Evolutionary conservation across 2,329 filamentous ascomycete species (phyloP), one percentile per base, ranked within the genome.

Genomic region (Aspergillus cejpii): DNA sequence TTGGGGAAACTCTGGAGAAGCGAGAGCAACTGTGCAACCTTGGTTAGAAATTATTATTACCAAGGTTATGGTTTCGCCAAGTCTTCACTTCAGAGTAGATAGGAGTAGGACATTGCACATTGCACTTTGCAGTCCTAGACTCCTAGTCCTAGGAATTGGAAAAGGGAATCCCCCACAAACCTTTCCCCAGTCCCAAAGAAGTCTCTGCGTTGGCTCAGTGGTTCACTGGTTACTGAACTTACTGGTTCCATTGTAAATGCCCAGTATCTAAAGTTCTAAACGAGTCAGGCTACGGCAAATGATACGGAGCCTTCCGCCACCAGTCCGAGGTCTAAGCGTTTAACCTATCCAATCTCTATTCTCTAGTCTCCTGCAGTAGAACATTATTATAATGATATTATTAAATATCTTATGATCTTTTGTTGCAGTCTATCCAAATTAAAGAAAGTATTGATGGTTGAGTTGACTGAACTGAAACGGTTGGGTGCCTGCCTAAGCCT

Each of bases 241-340:
- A n/a, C n/a, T 23, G 10, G 36, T 41, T 45, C 8, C 17, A 41
- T 23, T 45, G 20, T 15, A 29, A 21, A 34, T 27, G n/a, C n/a
- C 38, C 21, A 40, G 29, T 44, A 33, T 26, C 37, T n/a, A n/a
- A n/a, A n/a, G n/a, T n/a, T n/a, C n/a, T n/a, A n/a, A 24, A 24
- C 4, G 23, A 24, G 23, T 24, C 23, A 24, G 23, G 45, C 41
- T 43, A 21, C 47, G 45, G 37, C 17, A 42, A 39, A 38, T 33
- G 36, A 43, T 41, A 44, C 52, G 52, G 52, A 47, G 49, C 47
- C 47, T 52, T 37, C 52, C 51, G 52, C 52, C 52, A 48, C 43
- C 28, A 17, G 15, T 10, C 31, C 12, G 15, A 34, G 31, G 31
- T 20, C 31, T 34, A 34, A 34, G 31, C 31, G 31, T 17, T 17